Base-by-base conservation (phyloP, 768 basidiomycete species). In the Boletus barrowsii region DNA sequence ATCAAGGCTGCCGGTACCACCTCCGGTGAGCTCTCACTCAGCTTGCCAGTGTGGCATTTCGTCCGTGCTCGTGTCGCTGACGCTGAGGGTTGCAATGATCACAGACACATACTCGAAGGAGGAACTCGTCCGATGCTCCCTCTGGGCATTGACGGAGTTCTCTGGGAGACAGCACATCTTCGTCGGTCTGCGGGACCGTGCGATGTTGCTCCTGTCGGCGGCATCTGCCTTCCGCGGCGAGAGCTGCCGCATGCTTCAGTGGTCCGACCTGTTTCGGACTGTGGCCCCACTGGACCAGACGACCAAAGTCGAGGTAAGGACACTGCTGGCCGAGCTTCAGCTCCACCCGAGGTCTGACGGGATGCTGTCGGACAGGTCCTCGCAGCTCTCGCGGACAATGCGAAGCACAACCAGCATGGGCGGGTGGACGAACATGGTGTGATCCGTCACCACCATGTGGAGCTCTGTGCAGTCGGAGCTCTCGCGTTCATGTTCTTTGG, bases 381-480 rank as follows among this genome's bases (percentile, higher is more conserved):
- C n/a, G 59, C 55, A 2, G 45, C 68, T 1, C 49, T 72, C 3
- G 58, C 67, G 2, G 59, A 73, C 51, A 63, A 68, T 51, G 62
- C 63, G 13, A 74, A 74, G 55, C 60, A 64, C 33, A 75, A 73
- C 57, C 58, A 65, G 6, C 56, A 48, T 17, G 73, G 72, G 6
- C 57, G 61, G 0, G 49, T 70, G 18, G 70, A 75, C 36, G 66
- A 73, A 44, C 69, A 72, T 45, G 68, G 60, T 17, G 59, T 61
- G 7, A 53, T 75, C 32, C 54, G 65, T 0, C 73, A 75, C 37
- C 49, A 50, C 0, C 32, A 62, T 15, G 62, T 66, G 4, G 65
- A 69, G 54, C 58, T 72, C 5, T 75, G 73, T 51, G 49, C 62
- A 14, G 52, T 75, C 5, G 66, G 70, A 0, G 66, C 65, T 0